These are phyloP conservation scores for Neonectria sp. DNA, from an alignment of 2,329 filamentous ascomycete genomes.

Conservation along the genomic window DNA sequence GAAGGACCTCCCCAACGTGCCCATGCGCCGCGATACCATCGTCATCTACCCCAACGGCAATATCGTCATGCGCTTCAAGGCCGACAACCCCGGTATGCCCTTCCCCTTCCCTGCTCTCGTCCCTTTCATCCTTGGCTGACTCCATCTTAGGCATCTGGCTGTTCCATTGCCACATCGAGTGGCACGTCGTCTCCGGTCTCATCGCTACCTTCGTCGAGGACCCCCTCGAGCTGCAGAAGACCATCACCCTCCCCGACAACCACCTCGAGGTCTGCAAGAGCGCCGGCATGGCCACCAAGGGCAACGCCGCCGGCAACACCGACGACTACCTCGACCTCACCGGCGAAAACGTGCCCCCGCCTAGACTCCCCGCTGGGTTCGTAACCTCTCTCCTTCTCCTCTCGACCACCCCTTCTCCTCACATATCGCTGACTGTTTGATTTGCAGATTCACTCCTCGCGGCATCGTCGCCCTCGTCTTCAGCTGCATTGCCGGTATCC, in stretches of 20 bases:
- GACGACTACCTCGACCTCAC: constrained; percentile 73
- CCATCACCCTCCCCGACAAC: constrained; percentile 71
- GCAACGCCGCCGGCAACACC: constrained; percentile 84
- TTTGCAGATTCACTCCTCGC: constrained; percentile 72
- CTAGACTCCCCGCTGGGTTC: constrained; percentile 74
- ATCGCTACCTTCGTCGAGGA: constrained; percentile 76
- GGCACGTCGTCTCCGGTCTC: constrained; percentile 79
- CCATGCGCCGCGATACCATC: constrained; percentile 79
- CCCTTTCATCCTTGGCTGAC: neutral
- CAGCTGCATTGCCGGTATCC: constrained; percentile 76
- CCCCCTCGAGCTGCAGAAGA: constrained; percentile 73
- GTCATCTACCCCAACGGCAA: constrained; percentile 77
- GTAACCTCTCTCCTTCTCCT: constrained; percentile 37
- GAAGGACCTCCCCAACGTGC: constrained; percentile 66
- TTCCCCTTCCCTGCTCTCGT: neutral
- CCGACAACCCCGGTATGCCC: constrained; percentile 74
- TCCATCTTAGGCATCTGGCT: constrained; percentile 71
- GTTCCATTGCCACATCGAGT: constrained; percentile 88
- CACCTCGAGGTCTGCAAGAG: constrained; percentile 72
- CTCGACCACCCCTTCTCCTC: neutral
- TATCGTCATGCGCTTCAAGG: constrained; percentile 77
- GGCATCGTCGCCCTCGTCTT: constrained; percentile 85
- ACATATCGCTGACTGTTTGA: constrained; percentile 4
- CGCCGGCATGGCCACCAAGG: constrained; percentile 65
- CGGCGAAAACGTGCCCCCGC: constrained; percentile 71